Base-by-base conservation (phyloP, 2,329 filamentous ascomycete genomes). In the Fusarium mexicanum region DNA sequence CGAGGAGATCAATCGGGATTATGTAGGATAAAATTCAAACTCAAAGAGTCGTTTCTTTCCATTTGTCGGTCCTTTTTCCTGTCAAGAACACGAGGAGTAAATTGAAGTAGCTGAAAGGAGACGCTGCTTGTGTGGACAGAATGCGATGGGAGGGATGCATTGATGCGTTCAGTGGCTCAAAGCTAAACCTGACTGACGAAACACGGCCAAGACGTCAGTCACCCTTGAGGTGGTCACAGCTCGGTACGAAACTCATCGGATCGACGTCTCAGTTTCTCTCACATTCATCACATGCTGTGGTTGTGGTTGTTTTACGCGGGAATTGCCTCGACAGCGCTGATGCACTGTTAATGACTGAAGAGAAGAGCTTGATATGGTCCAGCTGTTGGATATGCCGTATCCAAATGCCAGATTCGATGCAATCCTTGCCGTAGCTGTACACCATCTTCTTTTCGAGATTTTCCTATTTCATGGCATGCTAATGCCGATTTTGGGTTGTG, bases 121-220 rank as follows among this genome's bases (percentile, higher is more conserved):
- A 44, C 22, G 46, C 29, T 43, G 26, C 53, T 44, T 57, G 48
- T 58, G 31, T 57, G 47, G 24, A 40, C 51, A 38, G 44, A 50
- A 31, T 33, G 43, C 13, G 71, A 46, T 17, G 69, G 44, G 37
- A 61, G 35, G 53, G 67, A 48, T 55, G 71, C 53, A 41, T 68
- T 51, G 71, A 76, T 76, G 73, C 73, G 74, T 65, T 76, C 74
- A 76, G 74, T 74, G 74, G 73, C 74, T 76, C 64, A 64, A 74
- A 72, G 64, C 73, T 76, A 76, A 60, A 51, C 59, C 61, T 64
- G 58, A 55, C 57, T 66, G 63, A 47, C 67, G 61, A 76, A 60
- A 76, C 73, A 76, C 66, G 35, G 55, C 44, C 48, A 71, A 73
- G 69, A 75, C 69, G 69, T 75, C 73, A 75, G 69, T 75, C 73